Percentiles rank a stretch among this genome's conserved stretches.
Evolutionary conservation across 371 early-diverging fungal species (phyloP).

Genomic region (Parasitella parasitica): DNA sequence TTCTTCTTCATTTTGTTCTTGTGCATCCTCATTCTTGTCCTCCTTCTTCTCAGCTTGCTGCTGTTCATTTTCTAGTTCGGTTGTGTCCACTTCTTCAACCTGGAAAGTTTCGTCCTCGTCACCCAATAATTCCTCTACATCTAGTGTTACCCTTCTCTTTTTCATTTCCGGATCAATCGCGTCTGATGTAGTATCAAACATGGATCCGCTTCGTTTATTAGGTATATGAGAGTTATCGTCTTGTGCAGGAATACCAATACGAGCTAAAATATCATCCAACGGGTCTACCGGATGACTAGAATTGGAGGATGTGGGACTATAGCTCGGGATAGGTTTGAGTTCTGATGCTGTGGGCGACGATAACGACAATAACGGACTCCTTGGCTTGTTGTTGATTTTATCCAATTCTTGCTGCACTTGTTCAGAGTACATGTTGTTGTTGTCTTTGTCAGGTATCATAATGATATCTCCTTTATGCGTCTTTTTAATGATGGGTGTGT

Average conservation of each 20-base stretch:
- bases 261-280: conserved; percentile 38
- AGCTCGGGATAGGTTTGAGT: not conserved
- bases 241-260: conserved; percentile 27
- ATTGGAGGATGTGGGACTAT: conserved; percentile 5
- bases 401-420: conserved; percentile 5
- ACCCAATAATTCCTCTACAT: conserved; percentile 35
- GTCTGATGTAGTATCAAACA: not conserved
- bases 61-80: not conserved
- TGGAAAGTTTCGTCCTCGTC: conserved; percentile 28
- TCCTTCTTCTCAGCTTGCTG: conserved; percentile 12
- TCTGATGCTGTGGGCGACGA: not conserved
- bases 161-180: conserved; percentile 9
- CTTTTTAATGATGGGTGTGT: conserved; percentile 64
- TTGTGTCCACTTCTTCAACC: conserved; percentile 28
- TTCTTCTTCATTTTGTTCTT: not conserved
- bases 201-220: not conserved
- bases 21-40: not conserved
- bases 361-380: not conserved
- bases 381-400: not conserved
- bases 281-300: conserved; percentile 12
- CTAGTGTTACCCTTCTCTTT: conserved; percentile 32
- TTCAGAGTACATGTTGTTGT: conserved; percentile 11
- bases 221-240: not conserved
- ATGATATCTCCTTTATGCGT: conserved; percentile 77
- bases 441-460: conserved; percentile 18